Evolutionary conservation across 495 filamentous ascomycete genomes (phyloP).

Genomic region (Trichocladium uniseriatum): DNA sequence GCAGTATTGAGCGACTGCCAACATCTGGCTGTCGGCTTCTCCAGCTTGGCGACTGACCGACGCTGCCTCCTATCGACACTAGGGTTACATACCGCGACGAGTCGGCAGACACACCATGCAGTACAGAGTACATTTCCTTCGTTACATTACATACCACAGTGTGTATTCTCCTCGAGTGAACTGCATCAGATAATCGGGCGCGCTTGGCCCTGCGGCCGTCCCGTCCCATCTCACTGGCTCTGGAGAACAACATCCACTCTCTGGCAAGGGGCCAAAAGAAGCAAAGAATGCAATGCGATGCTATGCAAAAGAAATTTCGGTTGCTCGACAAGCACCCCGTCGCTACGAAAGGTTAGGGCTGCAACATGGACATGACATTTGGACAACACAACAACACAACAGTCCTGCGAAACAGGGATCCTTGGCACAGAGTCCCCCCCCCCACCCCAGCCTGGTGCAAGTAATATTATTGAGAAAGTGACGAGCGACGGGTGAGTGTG

Average conservation of each 20-base stretch:
- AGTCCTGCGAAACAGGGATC: too few relatives aligned
- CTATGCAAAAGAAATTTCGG: neutral
- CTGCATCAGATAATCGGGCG: constrained; percentile 7
- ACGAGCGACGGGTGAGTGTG: neutral
- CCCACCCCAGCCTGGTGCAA: too few relatives aligned
- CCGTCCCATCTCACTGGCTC: constrained; percentile 13
- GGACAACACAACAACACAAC: neutral
- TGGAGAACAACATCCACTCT: neutral
- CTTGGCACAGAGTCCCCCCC: too few relatives aligned
- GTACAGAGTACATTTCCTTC: too few relatives aligned
- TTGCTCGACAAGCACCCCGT: too few relatives aligned
- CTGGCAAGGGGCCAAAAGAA: constrained; percentile 3
- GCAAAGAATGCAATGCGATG: constrained; percentile 1
- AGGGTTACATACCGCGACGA: neutral
- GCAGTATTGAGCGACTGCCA: too few relatives aligned
- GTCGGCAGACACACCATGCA: neutral
- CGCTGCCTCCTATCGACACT: neutral
- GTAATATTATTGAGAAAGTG: too few relatives aligned
- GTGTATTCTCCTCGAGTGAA: neutral
- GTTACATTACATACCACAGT: too few relatives aligned
- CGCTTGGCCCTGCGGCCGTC: constrained; percentile 18
- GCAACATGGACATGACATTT: too few relatives aligned
- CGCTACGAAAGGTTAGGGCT: too few relatives aligned
- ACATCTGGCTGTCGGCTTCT: too few relatives aligned
- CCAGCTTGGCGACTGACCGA: too few relatives aligned